These are phyloP conservation scores for Luffa aegyptiaca DNA, from an alignment of 306 rosid genomes.

Conservation along the genomic window DNA sequence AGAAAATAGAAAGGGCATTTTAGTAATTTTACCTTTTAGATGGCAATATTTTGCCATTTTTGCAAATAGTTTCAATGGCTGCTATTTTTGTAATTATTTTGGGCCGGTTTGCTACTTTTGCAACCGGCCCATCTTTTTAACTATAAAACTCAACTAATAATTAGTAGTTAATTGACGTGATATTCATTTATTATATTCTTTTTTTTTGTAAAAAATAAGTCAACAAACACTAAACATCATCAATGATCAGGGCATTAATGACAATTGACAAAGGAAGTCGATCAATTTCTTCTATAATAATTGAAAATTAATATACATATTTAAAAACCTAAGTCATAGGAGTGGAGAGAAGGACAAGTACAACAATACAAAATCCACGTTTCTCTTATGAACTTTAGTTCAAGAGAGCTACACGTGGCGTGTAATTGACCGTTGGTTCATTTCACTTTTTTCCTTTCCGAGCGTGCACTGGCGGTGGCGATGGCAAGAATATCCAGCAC, in stretches of 20 bases:
- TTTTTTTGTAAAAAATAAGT: neutral
- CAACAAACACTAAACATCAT: neutral
- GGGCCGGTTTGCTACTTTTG: too few species aligned
- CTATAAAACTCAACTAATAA: too few species aligned
- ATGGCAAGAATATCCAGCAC: neutral
- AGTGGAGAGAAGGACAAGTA: neutral
- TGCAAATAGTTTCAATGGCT: too few species aligned
- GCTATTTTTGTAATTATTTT: too few species aligned
- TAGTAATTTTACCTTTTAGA: too few species aligned
- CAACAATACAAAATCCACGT: neutral
- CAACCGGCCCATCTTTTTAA: too few species aligned
- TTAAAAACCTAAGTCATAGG: neutral
- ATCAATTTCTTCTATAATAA: too few species aligned
- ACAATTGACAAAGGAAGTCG: neutral
- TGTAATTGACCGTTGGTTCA: neutral
- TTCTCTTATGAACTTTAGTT: neutral
- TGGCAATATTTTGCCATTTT: too few species aligned
- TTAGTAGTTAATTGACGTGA: too few species aligned
- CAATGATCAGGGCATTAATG: neutral
- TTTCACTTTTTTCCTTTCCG: neutral
- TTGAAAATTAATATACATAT: too few species aligned
- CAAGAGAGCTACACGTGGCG: neutral
- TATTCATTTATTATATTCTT: too few species aligned
- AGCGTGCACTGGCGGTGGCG: neutral
- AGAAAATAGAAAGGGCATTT: too few species aligned